A percentile compares a stretch with the other conserved stretches of the same genome.
phyloP scores from a whole-genome alignment of 2,329 filamentous ascomycete genomes.

The Calycina marina region DNA sequence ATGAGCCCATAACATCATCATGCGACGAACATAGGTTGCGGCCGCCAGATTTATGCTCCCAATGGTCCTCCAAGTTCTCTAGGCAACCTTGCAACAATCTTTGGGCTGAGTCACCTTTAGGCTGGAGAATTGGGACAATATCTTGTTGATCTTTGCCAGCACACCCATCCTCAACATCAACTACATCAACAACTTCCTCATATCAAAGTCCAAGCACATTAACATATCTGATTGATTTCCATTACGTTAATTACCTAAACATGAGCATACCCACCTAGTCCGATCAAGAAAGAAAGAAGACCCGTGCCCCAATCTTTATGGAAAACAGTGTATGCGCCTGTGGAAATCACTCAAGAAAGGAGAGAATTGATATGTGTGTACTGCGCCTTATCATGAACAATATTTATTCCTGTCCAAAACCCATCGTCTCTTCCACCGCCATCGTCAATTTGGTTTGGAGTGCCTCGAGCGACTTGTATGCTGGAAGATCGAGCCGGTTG shows the following conservation, averaged over 20 bases:
- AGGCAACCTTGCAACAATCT: too few relatives aligned
- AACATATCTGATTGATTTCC: not conserved
- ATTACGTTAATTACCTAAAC: not conserved
- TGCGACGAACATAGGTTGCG: too few relatives aligned
- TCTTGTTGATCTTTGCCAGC: too few relatives aligned
- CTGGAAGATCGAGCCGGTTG: constrained; percentile 88
- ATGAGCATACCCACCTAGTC: not conserved
- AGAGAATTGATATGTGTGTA: constrained; percentile 10
- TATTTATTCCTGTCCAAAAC: constrained; percentile 86
- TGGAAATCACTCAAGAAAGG: too few relatives aligned
- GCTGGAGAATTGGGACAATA: too few relatives aligned
- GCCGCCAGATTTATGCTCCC: too few relatives aligned
- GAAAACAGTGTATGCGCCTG: constrained; percentile 14
- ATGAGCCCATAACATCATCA: too few relatives aligned
- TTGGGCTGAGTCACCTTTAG: too few relatives aligned
- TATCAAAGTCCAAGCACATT: too few relatives aligned
- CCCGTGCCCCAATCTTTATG: constrained; percentile 1
- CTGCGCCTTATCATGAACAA: constrained; percentile 5
- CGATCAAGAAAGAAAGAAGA: not conserved
- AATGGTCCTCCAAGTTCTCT: too few relatives aligned
- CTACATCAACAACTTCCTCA: too few relatives aligned
- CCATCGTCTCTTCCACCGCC: constrained; percentile 96
- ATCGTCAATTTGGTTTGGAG: constrained; percentile 86
- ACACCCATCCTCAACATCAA: too few relatives aligned
- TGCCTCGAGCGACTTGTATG: constrained; percentile 78